Evolutionary conservation across 352 stramenopile genomes (phyloP).

Genomic region (Globisporangium yorkense): DNA sequence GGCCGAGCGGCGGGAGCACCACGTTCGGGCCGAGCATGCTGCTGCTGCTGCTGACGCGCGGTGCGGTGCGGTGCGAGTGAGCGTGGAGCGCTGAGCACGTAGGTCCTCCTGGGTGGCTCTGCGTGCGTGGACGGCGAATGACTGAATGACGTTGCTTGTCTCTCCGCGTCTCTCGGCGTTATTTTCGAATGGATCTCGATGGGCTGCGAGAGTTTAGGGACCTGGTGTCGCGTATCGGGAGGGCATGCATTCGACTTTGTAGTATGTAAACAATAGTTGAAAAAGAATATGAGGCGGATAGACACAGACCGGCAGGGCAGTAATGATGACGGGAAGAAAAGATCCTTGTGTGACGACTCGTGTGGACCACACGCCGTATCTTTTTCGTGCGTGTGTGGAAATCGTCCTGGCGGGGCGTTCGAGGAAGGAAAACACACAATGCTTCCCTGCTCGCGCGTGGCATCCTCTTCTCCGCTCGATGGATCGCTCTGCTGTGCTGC

Average conservation of each 20-base stretch:
- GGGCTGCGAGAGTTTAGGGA: not conserved
- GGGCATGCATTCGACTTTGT: not conserved
- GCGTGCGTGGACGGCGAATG: constrained; percentile 16
- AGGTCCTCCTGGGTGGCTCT: not conserved
- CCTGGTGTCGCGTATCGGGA: not conserved
- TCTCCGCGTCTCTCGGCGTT: constrained; percentile 10
- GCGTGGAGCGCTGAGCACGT: constrained; percentile 1
- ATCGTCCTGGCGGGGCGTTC: not conserved
- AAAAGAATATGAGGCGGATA: not conserved
- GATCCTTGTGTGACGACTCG: not conserved
- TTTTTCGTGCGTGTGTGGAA: not conserved
- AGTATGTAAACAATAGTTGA: too few relatives aligned
- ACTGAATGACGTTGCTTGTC: constrained; percentile 13
- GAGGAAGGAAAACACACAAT: not conserved
- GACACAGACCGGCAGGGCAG: too few relatives aligned
- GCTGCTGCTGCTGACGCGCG: not conserved
- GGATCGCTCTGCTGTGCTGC: too few relatives aligned
- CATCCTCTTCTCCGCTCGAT: not conserved
- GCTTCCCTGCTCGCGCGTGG: not conserved
- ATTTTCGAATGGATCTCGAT: constrained; percentile 12
- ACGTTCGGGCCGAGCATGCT: constrained; percentile 31
- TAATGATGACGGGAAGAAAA: not conserved
- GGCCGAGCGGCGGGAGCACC: constrained; percentile 50
- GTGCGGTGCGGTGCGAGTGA: not conserved
- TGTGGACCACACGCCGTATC: not conserved